Conservation (phyloP, 768 basidiomycete species). For the Multifurca ochricompacta region DNA sequence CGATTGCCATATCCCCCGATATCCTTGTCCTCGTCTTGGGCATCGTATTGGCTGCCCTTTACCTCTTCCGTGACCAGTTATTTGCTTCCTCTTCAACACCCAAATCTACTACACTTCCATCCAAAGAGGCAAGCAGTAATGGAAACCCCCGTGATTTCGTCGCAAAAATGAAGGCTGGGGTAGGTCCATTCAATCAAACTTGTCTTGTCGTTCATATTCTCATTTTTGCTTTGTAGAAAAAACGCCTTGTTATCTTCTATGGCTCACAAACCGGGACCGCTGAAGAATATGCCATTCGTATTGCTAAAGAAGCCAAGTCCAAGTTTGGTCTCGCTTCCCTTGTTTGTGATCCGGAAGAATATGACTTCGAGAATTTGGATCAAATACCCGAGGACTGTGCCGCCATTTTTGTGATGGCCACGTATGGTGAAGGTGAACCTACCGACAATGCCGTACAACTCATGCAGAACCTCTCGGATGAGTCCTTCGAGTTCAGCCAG, state of each 20-base stretch:
- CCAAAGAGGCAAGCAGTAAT: conserved; percentile 45
- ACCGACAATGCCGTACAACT: conserved; percentile 96
- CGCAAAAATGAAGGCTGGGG: conserved; percentile 88
- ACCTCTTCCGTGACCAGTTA: conserved; percentile 78
- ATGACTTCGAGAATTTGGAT: conserved; percentile 96
- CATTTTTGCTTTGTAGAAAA: conserved; percentile 54
- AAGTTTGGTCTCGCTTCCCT: conserved; percentile 93
- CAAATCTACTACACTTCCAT: conserved; percentile 40
- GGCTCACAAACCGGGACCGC: conserved; percentile 98
- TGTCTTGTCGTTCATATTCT: conserved; percentile 4
- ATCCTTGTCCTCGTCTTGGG: conserved; percentile 64
- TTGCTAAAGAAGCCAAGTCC: conserved; percentile 96
- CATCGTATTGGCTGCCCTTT: conserved; percentile 65
- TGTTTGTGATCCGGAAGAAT: conserved; percentile 97
- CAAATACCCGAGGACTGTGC: conserved; percentile 79
- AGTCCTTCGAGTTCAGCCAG: conserved; percentile 79
- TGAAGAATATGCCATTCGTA: conserved; percentile 94
- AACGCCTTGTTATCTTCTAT: conserved; percentile 94
- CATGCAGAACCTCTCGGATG: conserved; percentile 85
- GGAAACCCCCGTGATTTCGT: conserved; percentile 93
- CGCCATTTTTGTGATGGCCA: conserved; percentile 94
- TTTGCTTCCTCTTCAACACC: conserved; percentile 55
- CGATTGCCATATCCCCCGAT: conserved; percentile 62
- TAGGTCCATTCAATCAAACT: conserved; percentile 43
- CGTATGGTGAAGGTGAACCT: conserved; percentile 98